Percentiles rank a stretch among this genome's conserved stretches.
These are phyloP conservation scores for Echeveria elegans DNA, from an alignment of 164 flowering plant genomes.

Conservation along the genomic window DNA sequence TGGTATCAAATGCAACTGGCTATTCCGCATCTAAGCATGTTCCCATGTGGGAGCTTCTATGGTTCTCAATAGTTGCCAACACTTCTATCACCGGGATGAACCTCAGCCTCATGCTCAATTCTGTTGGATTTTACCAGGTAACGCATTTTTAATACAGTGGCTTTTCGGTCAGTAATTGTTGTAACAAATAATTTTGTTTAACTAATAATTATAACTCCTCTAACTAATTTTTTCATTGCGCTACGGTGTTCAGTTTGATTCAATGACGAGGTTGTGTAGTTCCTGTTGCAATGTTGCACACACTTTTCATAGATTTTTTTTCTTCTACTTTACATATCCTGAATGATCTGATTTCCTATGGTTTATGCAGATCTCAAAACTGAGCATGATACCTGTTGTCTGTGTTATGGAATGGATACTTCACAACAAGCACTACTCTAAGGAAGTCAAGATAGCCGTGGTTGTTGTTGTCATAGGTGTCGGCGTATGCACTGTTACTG, in stretches of 20 bases:
- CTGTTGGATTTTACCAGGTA: slow-evolving; percentile 3
- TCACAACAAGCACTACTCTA: slow-evolving; percentile 1
- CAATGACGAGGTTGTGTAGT: no score
- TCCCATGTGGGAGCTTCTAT: slow-evolving; percentile 3
- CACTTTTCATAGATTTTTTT: no score
- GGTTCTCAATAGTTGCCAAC: slow-evolving; percentile 6
- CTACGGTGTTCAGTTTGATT: no score
- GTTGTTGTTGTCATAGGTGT: not conserved
- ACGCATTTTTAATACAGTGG: no score
- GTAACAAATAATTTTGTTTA: no score
- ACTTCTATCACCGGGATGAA: slow-evolving; percentile 5
- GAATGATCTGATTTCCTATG: not conserved
- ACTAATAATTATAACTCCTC: no score
- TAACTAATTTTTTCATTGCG: no score
- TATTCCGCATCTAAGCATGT: not conserved
- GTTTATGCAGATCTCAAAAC: not conserved
- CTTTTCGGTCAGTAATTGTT: no score
- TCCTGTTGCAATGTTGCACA: no score
- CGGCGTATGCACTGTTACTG: not conserved
- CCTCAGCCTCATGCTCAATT: slow-evolving; percentile 5
- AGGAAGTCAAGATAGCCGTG: slow-evolving; percentile 6
- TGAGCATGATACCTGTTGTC: slow-evolving; percentile 5
- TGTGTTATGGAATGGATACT: slow-evolving; percentile 1
- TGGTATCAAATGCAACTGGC: slow-evolving; percentile 3
- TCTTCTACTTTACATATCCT: no score